These are phyloP conservation scores for Ophiostoma ulmi DNA, from an alignment of 2,329 filamentous ascomycete species.

Conservation along the genomic window DNA sequence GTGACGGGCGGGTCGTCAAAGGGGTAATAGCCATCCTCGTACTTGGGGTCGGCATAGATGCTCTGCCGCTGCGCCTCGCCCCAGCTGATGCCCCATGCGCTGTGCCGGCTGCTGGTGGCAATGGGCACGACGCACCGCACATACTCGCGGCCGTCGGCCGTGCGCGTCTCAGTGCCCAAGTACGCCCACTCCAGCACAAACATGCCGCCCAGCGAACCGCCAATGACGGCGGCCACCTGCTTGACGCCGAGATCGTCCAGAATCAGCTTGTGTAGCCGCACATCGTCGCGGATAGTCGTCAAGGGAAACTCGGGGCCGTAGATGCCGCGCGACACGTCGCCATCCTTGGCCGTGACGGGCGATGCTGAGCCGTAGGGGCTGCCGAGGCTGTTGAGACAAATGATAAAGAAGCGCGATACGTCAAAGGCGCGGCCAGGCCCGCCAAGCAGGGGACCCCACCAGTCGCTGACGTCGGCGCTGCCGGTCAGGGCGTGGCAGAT, in stretches of 20 bases:
- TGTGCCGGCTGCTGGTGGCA: slow-evolving; percentile 77
- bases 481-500: slow-evolving; percentile 82
- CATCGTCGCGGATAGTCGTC: slow-evolving; percentile 92
- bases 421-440: slow-evolving; percentile 76
- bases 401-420: slow-evolving; percentile 74
- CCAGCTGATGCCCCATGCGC: slow-evolving; percentile 88
- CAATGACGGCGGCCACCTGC: slow-evolving; percentile 72
- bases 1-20: slow-evolving; percentile 81
- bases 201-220: slow-evolving; percentile 85
- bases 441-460: slow-evolving; percentile 80
- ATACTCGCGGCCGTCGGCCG: slow-evolving; percentile 48
- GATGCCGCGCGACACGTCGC: slow-evolving; percentile 63
- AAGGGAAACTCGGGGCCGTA: slow-evolving; percentile 96
- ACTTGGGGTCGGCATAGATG: slow-evolving; percentile 98
- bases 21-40: slow-evolving; percentile 91
- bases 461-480: slow-evolving; percentile 77
- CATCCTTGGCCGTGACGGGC: slow-evolving; percentile 82
- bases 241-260: slow-evolving; percentile 75
- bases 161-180: slow-evolving; percentile 57
- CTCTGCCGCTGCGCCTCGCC: slow-evolving; percentile 82
- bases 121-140: slow-evolving; percentile 77
- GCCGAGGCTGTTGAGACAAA: slow-evolving; percentile 80
- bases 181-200: slow-evolving; percentile 90
- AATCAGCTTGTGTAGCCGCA: slow-evolving; percentile 79
- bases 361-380: slow-evolving; percentile 85